Percentiles rank a stretch among this genome's conserved stretches.
Evolutionary conservation across 192 early-diverging fungal genomes (phyloP).

Genomic region (Podila minutissima): DNA sequence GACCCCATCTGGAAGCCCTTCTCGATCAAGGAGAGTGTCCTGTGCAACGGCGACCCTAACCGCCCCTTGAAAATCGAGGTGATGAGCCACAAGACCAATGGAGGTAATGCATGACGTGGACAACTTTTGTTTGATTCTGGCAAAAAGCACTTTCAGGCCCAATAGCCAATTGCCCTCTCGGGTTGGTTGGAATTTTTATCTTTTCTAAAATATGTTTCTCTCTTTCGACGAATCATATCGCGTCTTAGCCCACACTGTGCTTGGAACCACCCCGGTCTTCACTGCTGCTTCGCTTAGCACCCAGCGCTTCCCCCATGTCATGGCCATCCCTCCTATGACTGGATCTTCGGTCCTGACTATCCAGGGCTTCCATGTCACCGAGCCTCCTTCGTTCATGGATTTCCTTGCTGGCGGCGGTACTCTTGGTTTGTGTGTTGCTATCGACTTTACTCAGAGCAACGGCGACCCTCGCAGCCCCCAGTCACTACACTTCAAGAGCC

Average conservation of each 20-base stretch:
- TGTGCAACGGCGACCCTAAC: conserved; percentile 47
- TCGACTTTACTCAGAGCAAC: conserved; percentile 67
- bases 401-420: conserved; percentile 60
- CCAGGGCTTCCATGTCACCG: conserved; percentile 19
- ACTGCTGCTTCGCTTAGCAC: conserved; percentile 28
- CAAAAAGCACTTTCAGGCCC: too few relatives aligned
- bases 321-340: conserved; percentile 29
- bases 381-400: conserved; percentile 59
- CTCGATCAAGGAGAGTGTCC: conserved; percentile 27
- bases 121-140: not conserved
- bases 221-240: not conserved
- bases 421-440: conserved; percentile 56
- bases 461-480: conserved; percentile 51
- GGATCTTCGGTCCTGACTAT: conserved; percentile 27
- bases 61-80: conserved; percentile 33
- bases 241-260: conserved; percentile 10
- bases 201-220: not conserved
- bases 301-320: conserved; percentile 12
- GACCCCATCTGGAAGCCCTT: conserved; percentile 42
- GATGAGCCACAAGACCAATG: conserved; percentile 30
- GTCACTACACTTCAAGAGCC: conserved; percentile 58
- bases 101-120: conserved; percentile 18
- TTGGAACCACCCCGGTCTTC: conserved; percentile 19
- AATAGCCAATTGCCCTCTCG: not conserved
- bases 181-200: not conserved